Evolutionary conservation across 495 filamentous ascomycete genomes (phyloP), one percentile per base, ranked within the genome.

Genomic region (Evernia prunastri): DNA sequence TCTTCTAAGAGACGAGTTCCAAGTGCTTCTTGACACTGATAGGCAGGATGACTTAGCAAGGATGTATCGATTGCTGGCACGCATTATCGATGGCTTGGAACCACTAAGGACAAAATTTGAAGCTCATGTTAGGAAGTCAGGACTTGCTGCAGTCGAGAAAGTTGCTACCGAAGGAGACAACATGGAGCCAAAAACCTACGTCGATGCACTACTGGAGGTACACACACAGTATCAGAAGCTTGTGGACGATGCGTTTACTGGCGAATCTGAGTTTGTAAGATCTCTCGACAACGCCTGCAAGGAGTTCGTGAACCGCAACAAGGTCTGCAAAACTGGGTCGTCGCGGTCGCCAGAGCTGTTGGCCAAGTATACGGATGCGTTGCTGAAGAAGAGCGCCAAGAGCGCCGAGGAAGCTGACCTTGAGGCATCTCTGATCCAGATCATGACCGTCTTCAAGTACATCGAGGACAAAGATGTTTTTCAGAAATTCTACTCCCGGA

Each of bases 361-460:
- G 33, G 92, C 95, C 67, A 96, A 96, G 71, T 97, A 97, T 72
- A 89, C 92, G n/a, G 94, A 98, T 76, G 85, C 88, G 4, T 79
- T 99, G 29, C 81, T 99, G 40, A 92, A 93, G 73, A 97, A 96
- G 81, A 93, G 89, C 60, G 87, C 89, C 17, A 92, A 90, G 71
- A 87, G 89, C 64, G 87, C 89, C 13, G 94, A 97, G 73, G 95
- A 97, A 73, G 87, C 88, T 31, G 92, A 97, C 66, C 84, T 97
- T 59, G 94, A 99, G 75, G 86, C 87, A 66, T 90, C 89, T 61
- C 79, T 97, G 49, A 85, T 87, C n/a, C 89, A 97, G 72, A 92
- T 99, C 70, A 99, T 99, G 94, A 96, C 92, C 3, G 91, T 97
- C 43, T 99, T 99, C 85, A 99, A 99, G 76, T 99, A 97, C 78